Percentiles rank a stretch among this genome's conserved stretches.
These are phyloP conservation scores for Zoysia matrella DNA, from an alignment of 202 grass and related monocot genomes.

Conservation along the genomic window DNA sequence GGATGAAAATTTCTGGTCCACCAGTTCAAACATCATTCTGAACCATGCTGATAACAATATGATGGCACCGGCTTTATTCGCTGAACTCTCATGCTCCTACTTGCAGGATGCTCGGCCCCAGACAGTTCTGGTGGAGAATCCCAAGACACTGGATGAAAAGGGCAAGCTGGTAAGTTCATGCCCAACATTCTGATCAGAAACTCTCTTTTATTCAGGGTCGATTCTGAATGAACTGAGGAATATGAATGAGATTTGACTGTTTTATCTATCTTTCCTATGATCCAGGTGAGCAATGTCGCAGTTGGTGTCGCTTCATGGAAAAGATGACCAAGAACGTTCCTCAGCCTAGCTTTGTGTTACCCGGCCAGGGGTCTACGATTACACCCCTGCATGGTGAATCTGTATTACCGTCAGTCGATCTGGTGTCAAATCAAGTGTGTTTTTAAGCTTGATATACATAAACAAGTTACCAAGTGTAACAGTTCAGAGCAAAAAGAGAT, in stretches of 20 bases:
- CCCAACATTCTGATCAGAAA: too few relatives aligned
- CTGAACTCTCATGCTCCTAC: slow-evolving; percentile 42
- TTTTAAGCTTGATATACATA: slow-evolving; percentile 58
- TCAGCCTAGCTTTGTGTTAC: too few relatives aligned
- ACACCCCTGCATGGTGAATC: slow-evolving; percentile 33
- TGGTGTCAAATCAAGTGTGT: slow-evolving; percentile 60
- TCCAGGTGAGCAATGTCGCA: slow-evolving; percentile 68
- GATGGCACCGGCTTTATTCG: neutral
- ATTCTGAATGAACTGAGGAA: too few relatives aligned
- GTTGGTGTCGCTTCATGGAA: slow-evolving; percentile 72
- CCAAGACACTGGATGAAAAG: slow-evolving; percentile 67
- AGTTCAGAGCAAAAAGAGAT: slow-evolving; percentile 30
- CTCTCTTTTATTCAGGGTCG: too few relatives aligned
- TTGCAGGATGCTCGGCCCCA: slow-evolving; percentile 57
- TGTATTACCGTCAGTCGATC: slow-evolving; percentile 15
- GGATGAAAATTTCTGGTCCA: neutral
- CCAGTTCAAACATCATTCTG: neutral
- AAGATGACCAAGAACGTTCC: slow-evolving; percentile 53
- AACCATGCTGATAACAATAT: neutral
- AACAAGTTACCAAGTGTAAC: neutral
- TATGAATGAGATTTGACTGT: too few relatives aligned
- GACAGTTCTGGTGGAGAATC: slow-evolving; percentile 81
- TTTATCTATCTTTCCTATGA: slow-evolving; percentile 3
- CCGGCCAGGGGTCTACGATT: neutral
- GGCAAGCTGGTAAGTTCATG: slow-evolving; percentile 59